phyloP scores from a whole-genome alignment of 495 filamentous ascomycete species.

The Ramalina intermedia region DNA sequence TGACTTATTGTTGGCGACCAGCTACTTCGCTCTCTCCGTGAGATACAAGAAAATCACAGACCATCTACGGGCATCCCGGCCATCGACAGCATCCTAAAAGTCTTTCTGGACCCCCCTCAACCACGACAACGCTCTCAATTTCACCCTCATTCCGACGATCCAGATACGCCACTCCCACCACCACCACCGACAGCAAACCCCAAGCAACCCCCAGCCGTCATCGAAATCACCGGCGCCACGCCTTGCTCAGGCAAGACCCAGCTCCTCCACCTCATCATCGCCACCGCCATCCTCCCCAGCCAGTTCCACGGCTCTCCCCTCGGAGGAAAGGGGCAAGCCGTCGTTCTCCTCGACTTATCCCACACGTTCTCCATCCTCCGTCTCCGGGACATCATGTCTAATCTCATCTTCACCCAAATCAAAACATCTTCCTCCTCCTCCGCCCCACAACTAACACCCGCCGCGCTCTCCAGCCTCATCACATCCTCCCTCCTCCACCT shows the following conservation, averaged over 20 bases:
- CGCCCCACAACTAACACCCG: conserved; percentile 3
- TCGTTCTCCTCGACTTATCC: conserved; percentile 59
- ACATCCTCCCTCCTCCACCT: conserved; percentile 22
- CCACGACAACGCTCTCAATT: conserved; percentile 6
- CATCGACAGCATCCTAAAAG: conserved; percentile 35
- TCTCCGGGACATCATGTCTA: conserved; percentile 23
- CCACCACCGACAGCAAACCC: neutral
- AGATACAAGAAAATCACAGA: conserved; percentile 8
- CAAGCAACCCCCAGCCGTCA: conserved; percentile 25
- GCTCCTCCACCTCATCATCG: conserved; percentile 52
- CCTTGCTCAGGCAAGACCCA: conserved; percentile 50
- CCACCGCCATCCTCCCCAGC: conserved; percentile 41
- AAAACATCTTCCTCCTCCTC: neutral
- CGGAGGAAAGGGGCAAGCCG: conserved; percentile 38
- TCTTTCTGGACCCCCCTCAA: conserved; percentile 22
- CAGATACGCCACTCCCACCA: neutral
- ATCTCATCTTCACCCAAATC: conserved; percentile 13
- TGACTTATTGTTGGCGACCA: conserved; percentile 10
- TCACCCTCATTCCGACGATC: neutral
- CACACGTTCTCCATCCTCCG: conserved; percentile 48
- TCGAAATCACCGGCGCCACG: conserved; percentile 42
- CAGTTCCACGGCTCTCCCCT: conserved; percentile 20
- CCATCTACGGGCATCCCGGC: conserved; percentile 27
- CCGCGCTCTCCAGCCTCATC: conserved; percentile 18
- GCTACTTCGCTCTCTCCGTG: conserved; percentile 34